phyloP scores from a whole-genome alignment of 176 grass and related monocot genomes.

The Carex myosuroides region DNA sequence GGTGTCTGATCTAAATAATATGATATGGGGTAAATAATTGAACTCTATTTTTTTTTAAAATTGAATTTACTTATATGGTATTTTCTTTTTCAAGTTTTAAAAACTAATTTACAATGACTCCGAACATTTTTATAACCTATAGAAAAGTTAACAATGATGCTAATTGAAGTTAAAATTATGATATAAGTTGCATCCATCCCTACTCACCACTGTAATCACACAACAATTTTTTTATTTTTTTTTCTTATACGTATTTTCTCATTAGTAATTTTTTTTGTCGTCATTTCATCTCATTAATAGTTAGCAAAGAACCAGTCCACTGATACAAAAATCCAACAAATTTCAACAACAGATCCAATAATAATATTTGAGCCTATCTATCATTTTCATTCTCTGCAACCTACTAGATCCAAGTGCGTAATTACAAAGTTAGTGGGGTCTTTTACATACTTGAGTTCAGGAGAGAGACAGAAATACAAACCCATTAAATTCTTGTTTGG shows the following conservation, averaged over 20 bases:
- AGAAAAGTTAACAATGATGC: neutral
- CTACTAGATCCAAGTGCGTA: neutral
- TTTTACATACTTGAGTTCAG: neutral
- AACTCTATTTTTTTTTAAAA: neutral
- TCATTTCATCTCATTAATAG: neutral
- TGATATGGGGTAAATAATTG: neutral
- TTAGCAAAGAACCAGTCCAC: neutral
- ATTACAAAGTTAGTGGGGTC: conserved; percentile 6
- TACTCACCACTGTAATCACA: neutral
- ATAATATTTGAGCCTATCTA: neutral
- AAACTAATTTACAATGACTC: neutral
- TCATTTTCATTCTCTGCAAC: neutral
- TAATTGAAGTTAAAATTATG: neutral
- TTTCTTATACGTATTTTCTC: neutral
- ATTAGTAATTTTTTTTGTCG: neutral
- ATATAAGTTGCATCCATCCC: neutral
- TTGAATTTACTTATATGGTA: neutral
- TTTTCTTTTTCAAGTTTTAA: neutral
- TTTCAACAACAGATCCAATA: conserved; percentile 1
- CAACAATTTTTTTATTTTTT: neutral
- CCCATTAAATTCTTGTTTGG: neutral
- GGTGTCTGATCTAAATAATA: neutral
- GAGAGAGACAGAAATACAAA: conserved; percentile 1
- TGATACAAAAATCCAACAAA: neutral
- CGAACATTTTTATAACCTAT: neutral